phyloP scores from a whole-genome alignment of 139 green algal species.

The Haematococcus sp. region DNA sequence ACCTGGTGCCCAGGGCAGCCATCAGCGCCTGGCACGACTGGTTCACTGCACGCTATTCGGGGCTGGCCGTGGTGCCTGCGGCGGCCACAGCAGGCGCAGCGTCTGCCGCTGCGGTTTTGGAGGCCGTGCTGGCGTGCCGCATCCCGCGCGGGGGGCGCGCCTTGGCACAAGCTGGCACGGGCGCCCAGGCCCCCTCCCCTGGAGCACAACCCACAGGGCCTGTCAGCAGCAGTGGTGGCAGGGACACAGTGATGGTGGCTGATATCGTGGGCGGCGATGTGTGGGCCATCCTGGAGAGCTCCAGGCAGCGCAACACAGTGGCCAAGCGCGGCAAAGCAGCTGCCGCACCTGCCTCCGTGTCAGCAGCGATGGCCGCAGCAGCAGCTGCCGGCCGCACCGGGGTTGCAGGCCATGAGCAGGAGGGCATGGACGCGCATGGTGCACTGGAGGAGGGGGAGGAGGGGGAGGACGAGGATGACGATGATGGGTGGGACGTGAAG shows the following conservation, averaged over 20 bases:
- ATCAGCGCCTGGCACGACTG: constrained; percentile 39
- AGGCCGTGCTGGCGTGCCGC: constrained; percentile 26
- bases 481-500: constrained; percentile 17
- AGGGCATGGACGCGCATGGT: neutral
- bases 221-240: neutral
- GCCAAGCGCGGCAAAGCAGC: constrained; percentile 34
- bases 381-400: neutral
- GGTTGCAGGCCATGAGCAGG: constrained; percentile 1
- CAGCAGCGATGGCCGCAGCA: constrained; percentile 6
- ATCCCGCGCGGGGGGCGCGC: neutral
- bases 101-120: constrained; percentile 8
- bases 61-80: constrained; percentile 32
- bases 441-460: constrained; percentile 6
- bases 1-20: constrained; percentile 44
- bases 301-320: constrained; percentile 35
- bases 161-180: neutral
- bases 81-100: constrained; percentile 10
- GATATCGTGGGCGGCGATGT: constrained; percentile 18
- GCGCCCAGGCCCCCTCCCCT: too few relatives aligned
- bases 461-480: constrained; percentile 11
- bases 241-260: constrained; percentile 4
- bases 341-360: constrained; percentile 10
- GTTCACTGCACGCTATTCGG: constrained; percentile 44
- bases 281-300: constrained; percentile 19
- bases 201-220: neutral